A percentile compares a stretch with the other conserved stretches of the same genome.
These are phyloP conservation scores for Misopates orontium DNA, from an alignment of 257 asterid genomes.

Conservation along the genomic window DNA sequence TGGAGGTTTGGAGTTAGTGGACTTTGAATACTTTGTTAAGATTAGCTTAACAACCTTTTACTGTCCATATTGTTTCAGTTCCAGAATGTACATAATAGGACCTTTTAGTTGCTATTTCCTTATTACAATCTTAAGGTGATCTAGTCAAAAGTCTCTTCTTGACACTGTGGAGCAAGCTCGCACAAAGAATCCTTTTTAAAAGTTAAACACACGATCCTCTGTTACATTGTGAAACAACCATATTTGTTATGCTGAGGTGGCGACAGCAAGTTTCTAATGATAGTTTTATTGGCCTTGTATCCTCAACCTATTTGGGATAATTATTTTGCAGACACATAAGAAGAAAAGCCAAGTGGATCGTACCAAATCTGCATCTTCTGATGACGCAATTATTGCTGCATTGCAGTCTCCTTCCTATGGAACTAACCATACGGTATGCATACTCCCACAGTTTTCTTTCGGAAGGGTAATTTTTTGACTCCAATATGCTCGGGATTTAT, in stretches of 20 bases:
- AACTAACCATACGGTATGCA: constrained; percentile 72
- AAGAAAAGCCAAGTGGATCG: constrained; percentile 54
- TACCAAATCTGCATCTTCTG: constrained; percentile 37
- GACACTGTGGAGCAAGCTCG: background rate
- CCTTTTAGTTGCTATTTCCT: too few species aligned
- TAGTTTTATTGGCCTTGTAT: constrained; percentile 11
- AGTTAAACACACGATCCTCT: constrained; percentile 4
- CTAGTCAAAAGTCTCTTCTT: constrained; percentile 1
- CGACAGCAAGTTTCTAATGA: constrained; percentile 17
- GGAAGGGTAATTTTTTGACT: background rate
- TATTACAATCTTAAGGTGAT: constrained; percentile 7
- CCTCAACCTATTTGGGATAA: constrained; percentile 28
- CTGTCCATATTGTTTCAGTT: background rate
- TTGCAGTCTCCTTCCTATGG: constrained; percentile 79
- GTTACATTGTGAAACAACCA: constrained; percentile 4
- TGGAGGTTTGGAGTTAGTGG: background rate
- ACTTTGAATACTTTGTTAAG: background rate
- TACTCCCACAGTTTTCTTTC: constrained; percentile 19
- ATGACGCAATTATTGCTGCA: constrained; percentile 51
- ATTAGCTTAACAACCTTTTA: background rate
- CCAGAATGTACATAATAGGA: background rate
- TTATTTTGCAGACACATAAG: constrained; percentile 70
- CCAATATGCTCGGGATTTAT: constrained; percentile 8
- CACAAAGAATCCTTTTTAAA: constrained; percentile 14
- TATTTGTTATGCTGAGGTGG: constrained; percentile 22